Base-by-base conservation (phyloP, 495 filamentous ascomycete species). In the Apiosordaria backusii region DNA sequence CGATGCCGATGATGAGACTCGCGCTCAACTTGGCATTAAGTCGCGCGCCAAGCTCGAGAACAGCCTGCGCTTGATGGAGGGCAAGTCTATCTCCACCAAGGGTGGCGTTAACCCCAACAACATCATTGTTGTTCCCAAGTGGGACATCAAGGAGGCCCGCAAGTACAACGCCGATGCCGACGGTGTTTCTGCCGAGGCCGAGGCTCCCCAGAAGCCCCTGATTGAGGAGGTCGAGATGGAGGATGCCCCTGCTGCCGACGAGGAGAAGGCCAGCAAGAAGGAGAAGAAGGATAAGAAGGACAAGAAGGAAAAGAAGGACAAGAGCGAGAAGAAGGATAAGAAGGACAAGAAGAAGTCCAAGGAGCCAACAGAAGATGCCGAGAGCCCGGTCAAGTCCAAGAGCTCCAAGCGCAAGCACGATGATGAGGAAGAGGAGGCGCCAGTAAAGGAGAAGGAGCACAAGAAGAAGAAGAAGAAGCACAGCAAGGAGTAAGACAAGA, bases 141-240 rank as follows among this genome's bases (percentile, higher is more conserved):
- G 91, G 83, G 90, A 95, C 66, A 79, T 97, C 71, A 96, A 94
- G 78, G 92, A 97, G 72, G 90, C 90, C n/a, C 86, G 93, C 71
- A 96, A 93, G 78, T 99, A 99, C 82, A 98, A 98, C 77, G 81
- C 87, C 26, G 95, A 97, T 78, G 95, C 92, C 58, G 95, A 99
- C 79, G 93, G 93, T 22, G 73, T 97, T 57, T 81, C 84, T 61
- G 86, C 86, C 7, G 88, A 94, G 71, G 90, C 90, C 67, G 82
- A 84, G 21, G 82, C 88, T 53, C 83, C 87, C 22, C 83, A 83
- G 76, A 80, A 81, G 74, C 80, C 84, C 52, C 75, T 83, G 57
- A 83, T 87, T 67, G 76, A 85, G 67, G 79, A 82, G 71, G 78
- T 81, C 71, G 84, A 85, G 65, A 86, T 82, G 85, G 65, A 82